phyloP scores from a whole-genome alignment of 1,139 yeast species.

The Blastobotrys capitulatus region DNA sequence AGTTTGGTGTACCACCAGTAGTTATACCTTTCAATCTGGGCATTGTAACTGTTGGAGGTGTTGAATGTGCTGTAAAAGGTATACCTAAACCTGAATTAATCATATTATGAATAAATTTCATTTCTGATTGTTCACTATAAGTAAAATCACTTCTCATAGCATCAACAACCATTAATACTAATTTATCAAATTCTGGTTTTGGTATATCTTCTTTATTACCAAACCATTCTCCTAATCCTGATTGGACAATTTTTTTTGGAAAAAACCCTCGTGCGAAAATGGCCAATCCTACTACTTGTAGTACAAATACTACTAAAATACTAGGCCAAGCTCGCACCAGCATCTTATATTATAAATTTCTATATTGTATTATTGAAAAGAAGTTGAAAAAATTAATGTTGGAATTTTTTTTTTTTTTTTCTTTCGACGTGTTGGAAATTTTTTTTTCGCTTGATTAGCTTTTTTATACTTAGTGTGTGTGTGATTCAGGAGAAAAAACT shows the following conservation, averaged over 20 bases:
- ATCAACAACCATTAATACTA: constrained; percentile 83
- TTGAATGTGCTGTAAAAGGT: constrained; percentile 86
- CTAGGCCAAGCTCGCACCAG: constrained; percentile 12
- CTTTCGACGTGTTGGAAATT: background rate
- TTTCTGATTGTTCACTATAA: constrained; percentile 54
- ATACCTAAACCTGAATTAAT: constrained; percentile 65
- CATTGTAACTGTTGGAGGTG: constrained; percentile 95
- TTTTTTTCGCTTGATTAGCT: no score
- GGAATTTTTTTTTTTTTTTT: no score
- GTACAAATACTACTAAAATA: constrained; percentile 27
- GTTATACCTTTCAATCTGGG: constrained; percentile 92
- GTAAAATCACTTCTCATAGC: constrained; percentile 88
- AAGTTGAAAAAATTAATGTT: no score
- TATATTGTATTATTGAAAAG: background rate
- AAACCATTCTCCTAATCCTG: constrained; percentile 45
- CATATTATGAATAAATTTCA: constrained; percentile 60
- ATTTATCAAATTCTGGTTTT: constrained; percentile 53
- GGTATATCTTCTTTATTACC: constrained; percentile 23
- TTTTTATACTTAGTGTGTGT: no score
- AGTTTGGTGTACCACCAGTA: constrained; percentile 92
- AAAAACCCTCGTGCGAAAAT: constrained; percentile 79
- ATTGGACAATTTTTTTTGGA: constrained; percentile 72
- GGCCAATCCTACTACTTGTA: constrained; percentile 49
- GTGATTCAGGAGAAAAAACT: no score
- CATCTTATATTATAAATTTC: background rate